Base-by-base conservation (phyloP, 306 rosid species). In the Senna tora region DNA sequence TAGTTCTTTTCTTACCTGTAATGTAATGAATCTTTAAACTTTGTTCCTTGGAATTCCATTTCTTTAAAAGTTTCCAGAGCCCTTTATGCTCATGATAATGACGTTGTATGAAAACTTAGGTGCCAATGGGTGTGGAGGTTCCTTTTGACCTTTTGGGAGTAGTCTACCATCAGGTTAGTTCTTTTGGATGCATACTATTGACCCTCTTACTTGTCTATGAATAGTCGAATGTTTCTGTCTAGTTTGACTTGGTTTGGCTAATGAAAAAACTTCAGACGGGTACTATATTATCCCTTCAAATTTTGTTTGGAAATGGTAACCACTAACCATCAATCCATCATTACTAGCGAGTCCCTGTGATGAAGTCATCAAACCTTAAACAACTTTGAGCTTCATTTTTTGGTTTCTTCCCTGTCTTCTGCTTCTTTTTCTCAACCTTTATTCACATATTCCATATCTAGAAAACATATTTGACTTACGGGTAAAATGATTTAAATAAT, bases 61-160 rank as follows among this genome's bases (percentile, higher is more conserved):
- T 34, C 64, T 45, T 73, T 68, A 19, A 46, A 11, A 50, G 70
- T 15, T 65, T 33, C 42, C 9, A 0, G 13, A 75, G 55, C 38
- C 21, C 19, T 12, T 41, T 30, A 49, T 33, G 30, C 22, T 45
- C 42, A 42, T 67, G 42, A 17, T 25, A 41, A 39, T 38, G 7
- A 50, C 20, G 39, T 51, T 59, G 33, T 61, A 1, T 56, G 53
- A 77, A 55, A 67, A 39, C 71, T 77, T 47, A 93, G 98, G 91
- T 89, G 51, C 89, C 89, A 33, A 91, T 91, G 92, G 97, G 97
- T 22, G 86, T 93, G 22, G 98, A 93, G 85, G 91, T 91, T 52
- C 81, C 96, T 15, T 93, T 84, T 77, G 91, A 91, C 78, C 88
- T 93, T 67, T 53, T 93, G 65, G 98, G 98, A 51, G 70, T 80